These are phyloP conservation scores for Cenococcum geophilum DNA, from an alignment of 495 filamentous ascomycete species.

Conservation along the genomic window DNA sequence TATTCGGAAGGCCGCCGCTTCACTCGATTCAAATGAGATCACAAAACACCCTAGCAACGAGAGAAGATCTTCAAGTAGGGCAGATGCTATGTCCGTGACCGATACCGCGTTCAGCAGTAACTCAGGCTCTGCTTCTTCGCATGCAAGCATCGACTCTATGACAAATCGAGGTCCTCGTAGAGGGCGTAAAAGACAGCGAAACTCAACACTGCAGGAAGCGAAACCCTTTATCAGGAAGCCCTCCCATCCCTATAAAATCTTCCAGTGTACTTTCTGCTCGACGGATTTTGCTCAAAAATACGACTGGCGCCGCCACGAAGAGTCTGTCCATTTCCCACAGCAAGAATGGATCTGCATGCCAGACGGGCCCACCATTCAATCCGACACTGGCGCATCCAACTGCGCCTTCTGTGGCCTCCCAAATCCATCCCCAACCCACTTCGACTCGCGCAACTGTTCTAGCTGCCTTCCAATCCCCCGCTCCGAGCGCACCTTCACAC, in stretches of 20 bases:
- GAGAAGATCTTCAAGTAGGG: not conserved
- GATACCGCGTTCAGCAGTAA: slow-evolving; percentile 11
- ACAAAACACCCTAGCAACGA: not conserved
- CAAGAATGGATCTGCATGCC: slow-evolving; percentile 26
- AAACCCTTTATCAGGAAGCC: slow-evolving; percentile 10
- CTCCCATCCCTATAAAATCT: slow-evolving; percentile 14
- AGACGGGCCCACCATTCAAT: slow-evolving; percentile 1
- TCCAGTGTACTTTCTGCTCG: slow-evolving; percentile 26
- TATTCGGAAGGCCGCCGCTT: slow-evolving; percentile 9
- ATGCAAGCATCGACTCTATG: slow-evolving; percentile 19
- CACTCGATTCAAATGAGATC: not conserved
- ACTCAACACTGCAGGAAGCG: not conserved
- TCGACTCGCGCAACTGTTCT: slow-evolving; percentile 11
- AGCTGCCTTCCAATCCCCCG: slow-evolving; percentile 6
- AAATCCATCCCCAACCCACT: slow-evolving; percentile 8
- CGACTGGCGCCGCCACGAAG: slow-evolving; percentile 29
- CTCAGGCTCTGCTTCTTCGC: slow-evolving; percentile 16
- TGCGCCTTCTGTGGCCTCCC: slow-evolving; percentile 15
- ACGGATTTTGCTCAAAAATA: slow-evolving; percentile 25
- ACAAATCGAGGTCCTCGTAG: slow-evolving; percentile 20
- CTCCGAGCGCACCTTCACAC: slow-evolving; percentile 11
- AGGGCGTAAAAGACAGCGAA: slow-evolving; percentile 23
- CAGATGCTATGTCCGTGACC: slow-evolving; percentile 15
- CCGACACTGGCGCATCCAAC: not conserved
- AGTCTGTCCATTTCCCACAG: slow-evolving; percentile 29